Conservation (phyloP, 805 yeast species). For the Lachancea mirantina region DNA sequence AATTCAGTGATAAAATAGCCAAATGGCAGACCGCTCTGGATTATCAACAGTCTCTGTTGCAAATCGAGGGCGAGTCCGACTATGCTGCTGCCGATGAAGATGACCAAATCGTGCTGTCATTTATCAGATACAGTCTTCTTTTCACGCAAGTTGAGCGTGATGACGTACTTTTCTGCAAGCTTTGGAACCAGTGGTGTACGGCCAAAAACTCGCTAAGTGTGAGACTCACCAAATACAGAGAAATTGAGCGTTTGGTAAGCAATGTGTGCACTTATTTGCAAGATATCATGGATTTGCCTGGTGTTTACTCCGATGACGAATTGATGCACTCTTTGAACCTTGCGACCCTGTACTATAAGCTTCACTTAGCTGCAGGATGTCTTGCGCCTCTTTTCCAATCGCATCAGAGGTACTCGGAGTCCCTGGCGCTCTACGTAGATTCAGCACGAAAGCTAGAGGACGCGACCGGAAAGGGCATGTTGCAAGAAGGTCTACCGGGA, state of each 20-base stretch:
- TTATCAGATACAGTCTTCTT: slow-evolving; percentile 59
- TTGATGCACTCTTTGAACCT: slow-evolving; percentile 35
- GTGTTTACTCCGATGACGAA: slow-evolving; percentile 81
- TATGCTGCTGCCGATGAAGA: slow-evolving; percentile 58
- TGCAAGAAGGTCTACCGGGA: slow-evolving; percentile 16
- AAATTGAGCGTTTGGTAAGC: slow-evolving; percentile 32
- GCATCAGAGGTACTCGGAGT: slow-evolving; percentile 24
- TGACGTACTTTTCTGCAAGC: slow-evolving; percentile 37
- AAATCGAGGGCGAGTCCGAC: slow-evolving; percentile 36
- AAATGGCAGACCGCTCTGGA: slow-evolving; percentile 68
- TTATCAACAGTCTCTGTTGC: slow-evolving; percentile 49
- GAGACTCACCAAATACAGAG: slow-evolving; percentile 27
- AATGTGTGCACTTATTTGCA: slow-evolving; percentile 44
- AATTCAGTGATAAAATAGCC: slow-evolving; percentile 50
- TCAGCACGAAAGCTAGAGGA: slow-evolving; percentile 17
- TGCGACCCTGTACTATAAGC: slow-evolving; percentile 17
- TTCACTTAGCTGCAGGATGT: slow-evolving; percentile 21
- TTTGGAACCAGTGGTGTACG: slow-evolving; percentile 24
- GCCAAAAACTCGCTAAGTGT: slow-evolving; percentile 15
- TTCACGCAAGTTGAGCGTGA: slow-evolving; percentile 72
- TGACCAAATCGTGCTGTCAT: slow-evolving; percentile 68
- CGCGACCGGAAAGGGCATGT: slow-evolving; percentile 8
- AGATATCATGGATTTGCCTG: slow-evolving; percentile 75
- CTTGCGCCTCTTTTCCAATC: slow-evolving; percentile 25
- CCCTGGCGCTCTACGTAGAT: slow-evolving; percentile 26